Evolutionary conservation across 1,139 yeast species (phyloP), one percentile per base, ranked within the genome.

Genomic region (Saccharomycopsis crataegensis): DNA sequence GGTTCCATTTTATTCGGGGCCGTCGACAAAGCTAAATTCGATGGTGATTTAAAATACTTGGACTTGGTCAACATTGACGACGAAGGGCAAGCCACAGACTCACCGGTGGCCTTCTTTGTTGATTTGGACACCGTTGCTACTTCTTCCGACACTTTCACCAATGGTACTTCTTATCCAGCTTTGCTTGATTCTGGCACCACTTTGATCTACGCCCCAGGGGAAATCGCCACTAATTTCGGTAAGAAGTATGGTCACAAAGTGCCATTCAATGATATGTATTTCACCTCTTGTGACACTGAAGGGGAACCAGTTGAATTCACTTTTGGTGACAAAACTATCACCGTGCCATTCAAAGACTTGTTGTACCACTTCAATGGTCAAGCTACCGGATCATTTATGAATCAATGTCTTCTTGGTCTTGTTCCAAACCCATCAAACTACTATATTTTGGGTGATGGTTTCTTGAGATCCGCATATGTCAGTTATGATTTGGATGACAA

Each of bases 161-260:
- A 62, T 14, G 28, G 28, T 22, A 60, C 62, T 8, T 55, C 62
- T 32, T 60, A 61, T 49, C 70, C 78, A 2, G 86, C 82, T 5
- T 65, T 81, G 47, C 67, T 85, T 48, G 93, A 85, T 65, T 78
- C 88, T 1, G 93, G 93, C 48, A 77, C 89, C 6, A 79, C 90
- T 2, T 66, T 79, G 50, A 72, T 84, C 8, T 76, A 75, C 59
- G 66, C 82, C 1, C 86, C 88, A 32, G 48, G 60, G 1, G 64
- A 59, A 14, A 62, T 77, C 33, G 66, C 78, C 12, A 61, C 62
- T 4, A 59, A 65, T 3, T 65, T 82, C 54, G 80, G 77, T 0
- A 51, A 58, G 2, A 51, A 52, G 40, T 52, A 51, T 37, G 77
- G 79, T 3, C 43, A 59, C 2, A 78, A 70, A 62, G 64, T 67